These are phyloP conservation scores for Candida dajiaensis DNA, from an alignment of 805 yeast species.

Conservation along the genomic window DNA sequence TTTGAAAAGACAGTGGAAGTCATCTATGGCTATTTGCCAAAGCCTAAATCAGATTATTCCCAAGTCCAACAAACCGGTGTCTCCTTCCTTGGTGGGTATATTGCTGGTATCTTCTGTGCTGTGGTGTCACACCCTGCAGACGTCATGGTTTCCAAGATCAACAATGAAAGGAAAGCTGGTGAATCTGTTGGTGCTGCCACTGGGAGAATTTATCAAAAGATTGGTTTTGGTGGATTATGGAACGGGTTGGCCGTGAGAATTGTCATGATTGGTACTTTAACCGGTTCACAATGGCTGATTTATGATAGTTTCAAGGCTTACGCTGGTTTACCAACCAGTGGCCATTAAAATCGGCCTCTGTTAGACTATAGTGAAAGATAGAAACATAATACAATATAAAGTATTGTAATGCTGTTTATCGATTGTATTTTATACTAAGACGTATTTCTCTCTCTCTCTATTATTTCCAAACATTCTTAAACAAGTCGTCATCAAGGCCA, in stretches of 20 bases:
- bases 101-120: conserved; percentile 97
- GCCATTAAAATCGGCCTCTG: too few species aligned
- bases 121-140: conserved; percentile 98
- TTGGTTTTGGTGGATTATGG: conserved; percentile 92
- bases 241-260: conserved; percentile 92
- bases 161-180: conserved; percentile 57
- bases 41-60: conserved; percentile 65
- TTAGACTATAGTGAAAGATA: neutral
- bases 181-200: conserved; percentile 68
- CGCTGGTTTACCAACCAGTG: conserved; percentile 89
- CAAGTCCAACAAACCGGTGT: conserved; percentile 85
- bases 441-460: neutral
- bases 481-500: conserved; percentile 54
- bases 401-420: too few species aligned
- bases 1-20: conserved; percentile 86
- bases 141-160: conserved; percentile 93
- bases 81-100: conserved; percentile 90
- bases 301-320: conserved; percentile 95
- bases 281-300: conserved; percentile 95
- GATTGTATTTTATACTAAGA: too few species aligned
- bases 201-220: conserved; percentile 66
- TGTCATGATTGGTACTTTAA: conserved; percentile 94
- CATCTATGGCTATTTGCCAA: conserved; percentile 71
- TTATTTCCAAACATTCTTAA: conserved; percentile 64
- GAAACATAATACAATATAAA: neutral